Evolutionary conservation across 164 flowering plant species (phyloP).

Genomic region (Umbilicus rupestris): DNA sequence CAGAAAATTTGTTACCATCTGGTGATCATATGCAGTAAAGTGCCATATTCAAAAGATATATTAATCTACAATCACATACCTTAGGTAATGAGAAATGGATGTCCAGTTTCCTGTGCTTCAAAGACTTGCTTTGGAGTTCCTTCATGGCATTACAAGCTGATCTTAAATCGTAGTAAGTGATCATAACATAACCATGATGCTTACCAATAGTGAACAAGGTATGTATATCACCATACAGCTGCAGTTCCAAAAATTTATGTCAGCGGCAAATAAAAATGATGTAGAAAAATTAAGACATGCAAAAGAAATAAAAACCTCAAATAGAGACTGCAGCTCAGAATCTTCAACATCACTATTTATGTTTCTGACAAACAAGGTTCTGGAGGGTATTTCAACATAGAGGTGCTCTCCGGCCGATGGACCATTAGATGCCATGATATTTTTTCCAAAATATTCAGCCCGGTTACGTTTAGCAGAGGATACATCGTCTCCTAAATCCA

Average conservation of each 20-base stretch:
- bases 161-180: constrained; percentile 56
- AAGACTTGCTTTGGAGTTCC: constrained; percentile 55
- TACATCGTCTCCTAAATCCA: constrained; percentile 40
- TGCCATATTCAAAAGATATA: neutral
- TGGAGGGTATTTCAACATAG: constrained; percentile 49
- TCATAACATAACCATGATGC: constrained; percentile 69
- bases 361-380: constrained; percentile 68
- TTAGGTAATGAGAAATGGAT: constrained; percentile 64
- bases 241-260: constrained; percentile 9
- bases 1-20: neutral
- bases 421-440: constrained; percentile 14
- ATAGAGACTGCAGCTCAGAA: constrained; percentile 44
- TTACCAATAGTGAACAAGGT: constrained; percentile 64
- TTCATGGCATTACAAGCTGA: constrained; percentile 61
- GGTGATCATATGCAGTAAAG: neutral
- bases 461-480: constrained; percentile 15
- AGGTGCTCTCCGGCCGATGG: constrained; percentile 22
- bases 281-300: neutral
- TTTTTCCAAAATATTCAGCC: constrained; percentile 14
- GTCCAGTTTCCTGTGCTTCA: constrained; percentile 57
- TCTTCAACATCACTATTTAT: constrained; percentile 58
- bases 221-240: constrained; percentile 68
- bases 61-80: constrained; percentile 20
- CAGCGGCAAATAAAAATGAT: neutral
- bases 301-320: constrained; percentile 36